Evolutionary conservation across 495 filamentous ascomycete genomes (phyloP), one percentile per base, ranked within the genome.

Genomic region (Amorphotheca resinae): DNA sequence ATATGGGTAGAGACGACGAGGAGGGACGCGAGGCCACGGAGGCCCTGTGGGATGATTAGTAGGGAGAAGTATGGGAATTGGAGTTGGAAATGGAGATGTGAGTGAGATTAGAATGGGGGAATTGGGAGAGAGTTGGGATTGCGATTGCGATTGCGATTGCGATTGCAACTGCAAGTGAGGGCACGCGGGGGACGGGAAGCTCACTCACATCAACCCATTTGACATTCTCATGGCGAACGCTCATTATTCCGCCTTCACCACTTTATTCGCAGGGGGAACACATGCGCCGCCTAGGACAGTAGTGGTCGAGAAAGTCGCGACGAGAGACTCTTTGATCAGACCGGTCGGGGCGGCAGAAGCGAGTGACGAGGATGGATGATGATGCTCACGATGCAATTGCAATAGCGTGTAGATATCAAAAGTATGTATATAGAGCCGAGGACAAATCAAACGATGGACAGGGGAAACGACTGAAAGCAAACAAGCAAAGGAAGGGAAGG

Each of bases 161-260:
- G n/a, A n/a, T n/a, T n/a, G n/a, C n/a, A n/a, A n/a, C n/a, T n/a
- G n/a, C n/a, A n/a, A n/a, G 15, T n/a, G 16, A 33, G 39, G 40
- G 46, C 25, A 14, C 14, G 7, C n/a, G 21, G 43, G 26, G 4
- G 4, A 15, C 31, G 25, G 17, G 8, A 32, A 7, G 21, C 15
- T 23, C 1, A 66, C 73, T 51, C 59, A 78, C 76, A 69, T 82
- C 77, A 28, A 80, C 74, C 77, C 77, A 82, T 64, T 79, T 79
- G 20, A 82, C 74, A 46, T 76, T 76, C 52, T 74, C 74, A 44
- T 64, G 61, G 44, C 50, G 61, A 22, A 55, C 59, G 39, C 61
- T 56, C 65, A 68, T 68, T 64, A 66, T 68, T 15, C 31, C 59
- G 49, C 23, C 33, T 39, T 41, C 12, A 33, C 12, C 31, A n/a